phyloP scores from a whole-genome alignment of 2,329 filamentous ascomycete species.

The Colletotrichum sp. region DNA sequence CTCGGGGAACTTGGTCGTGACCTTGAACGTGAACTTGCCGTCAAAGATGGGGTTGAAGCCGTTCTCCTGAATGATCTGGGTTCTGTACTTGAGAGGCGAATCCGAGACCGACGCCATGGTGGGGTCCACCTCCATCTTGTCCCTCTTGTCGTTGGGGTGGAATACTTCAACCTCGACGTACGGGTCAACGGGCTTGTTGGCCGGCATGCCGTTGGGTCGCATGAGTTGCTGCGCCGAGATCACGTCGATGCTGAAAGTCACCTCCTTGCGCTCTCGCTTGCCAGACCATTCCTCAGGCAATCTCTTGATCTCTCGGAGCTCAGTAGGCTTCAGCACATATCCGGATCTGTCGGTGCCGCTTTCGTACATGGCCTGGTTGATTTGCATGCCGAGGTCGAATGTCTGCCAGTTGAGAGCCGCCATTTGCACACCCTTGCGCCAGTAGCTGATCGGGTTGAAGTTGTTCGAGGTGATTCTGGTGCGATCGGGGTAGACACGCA shows the following conservation, averaged over 20 bases:
- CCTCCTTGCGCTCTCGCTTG: slow-evolving; percentile 80
- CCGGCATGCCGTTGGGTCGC: slow-evolving; percentile 74
- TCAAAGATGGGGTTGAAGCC: slow-evolving; percentile 93
- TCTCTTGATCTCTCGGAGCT: slow-evolving; percentile 75
- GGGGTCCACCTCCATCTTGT: slow-evolving; percentile 79
- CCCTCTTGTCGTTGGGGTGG: slow-evolving; percentile 89
- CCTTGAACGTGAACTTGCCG: slow-evolving; percentile 76
- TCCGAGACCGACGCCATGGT: slow-evolving; percentile 50
- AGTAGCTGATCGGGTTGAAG: slow-evolving; percentile 92
- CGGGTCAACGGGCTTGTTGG: slow-evolving; percentile 80
- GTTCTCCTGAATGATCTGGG: slow-evolving; percentile 82
- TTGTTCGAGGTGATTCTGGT: slow-evolving; percentile 87
- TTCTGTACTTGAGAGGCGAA: slow-evolving; percentile 77
- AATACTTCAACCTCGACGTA: slow-evolving; percentile 96
- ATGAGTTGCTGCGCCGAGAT: slow-evolving; percentile 96
- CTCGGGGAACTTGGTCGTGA: slow-evolving; percentile 94
- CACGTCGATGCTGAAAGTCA: slow-evolving; percentile 85
- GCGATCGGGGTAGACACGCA: slow-evolving; percentile 90
- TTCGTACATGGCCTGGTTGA: slow-evolving; percentile 98
- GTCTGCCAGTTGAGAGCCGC: slow-evolving; percentile 98
- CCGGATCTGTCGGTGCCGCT: slow-evolving; percentile 85
- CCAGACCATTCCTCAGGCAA: slow-evolving; percentile 57
- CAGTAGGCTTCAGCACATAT: slow-evolving; percentile 91
- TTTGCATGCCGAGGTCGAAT: slow-evolving; percentile 92
- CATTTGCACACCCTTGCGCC: slow-evolving; percentile 97